A percentile compares a stretch with the other conserved stretches of the same genome.
Evolutionary conservation across 2,329 filamentous ascomycete genomes (phyloP).

Genomic region (Aspergillus luchuensis): DNA sequence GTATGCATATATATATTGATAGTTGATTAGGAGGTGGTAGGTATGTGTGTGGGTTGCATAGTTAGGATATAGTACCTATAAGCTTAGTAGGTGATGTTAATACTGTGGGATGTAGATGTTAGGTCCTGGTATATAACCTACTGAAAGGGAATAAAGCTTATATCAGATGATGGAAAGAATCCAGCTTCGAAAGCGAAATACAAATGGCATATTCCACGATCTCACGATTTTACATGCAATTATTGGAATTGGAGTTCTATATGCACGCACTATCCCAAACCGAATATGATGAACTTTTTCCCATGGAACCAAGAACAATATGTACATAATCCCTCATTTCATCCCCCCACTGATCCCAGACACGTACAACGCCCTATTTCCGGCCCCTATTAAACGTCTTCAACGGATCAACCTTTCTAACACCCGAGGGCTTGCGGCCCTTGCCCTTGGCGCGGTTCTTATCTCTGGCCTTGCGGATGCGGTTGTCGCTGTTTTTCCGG

Average conservation of each 20-base stretch:
- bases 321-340: conserved; percentile 6
- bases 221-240: not conserved
- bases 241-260: not conserved
- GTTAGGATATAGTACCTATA: too few relatives aligned
- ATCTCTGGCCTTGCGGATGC: conserved; percentile 53
- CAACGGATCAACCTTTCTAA: conserved; percentile 72
- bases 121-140: too few relatives aligned
- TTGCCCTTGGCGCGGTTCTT: conserved; percentile 48
- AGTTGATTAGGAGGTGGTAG: not conserved
- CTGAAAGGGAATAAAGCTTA: too few relatives aligned
- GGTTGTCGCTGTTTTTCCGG: conserved; percentile 52
- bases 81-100: too few relatives aligned
- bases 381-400: conserved; percentile 75
- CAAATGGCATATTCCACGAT: too few relatives aligned
- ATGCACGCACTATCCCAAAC: conserved; percentile 1
- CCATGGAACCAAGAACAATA: conserved; percentile 11
- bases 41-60: not conserved
- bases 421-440: conserved; percentile 54
- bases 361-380: conserved; percentile 25
- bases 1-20: too few relatives aligned
- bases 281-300: conserved; percentile 2
- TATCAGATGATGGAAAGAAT: too few relatives aligned
- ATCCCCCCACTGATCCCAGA: not conserved
- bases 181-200: not conserved
- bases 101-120: too few relatives aligned